Conservation (phyloP, 441 rosid genomes). For the Raphanus hybrid region DNA sequence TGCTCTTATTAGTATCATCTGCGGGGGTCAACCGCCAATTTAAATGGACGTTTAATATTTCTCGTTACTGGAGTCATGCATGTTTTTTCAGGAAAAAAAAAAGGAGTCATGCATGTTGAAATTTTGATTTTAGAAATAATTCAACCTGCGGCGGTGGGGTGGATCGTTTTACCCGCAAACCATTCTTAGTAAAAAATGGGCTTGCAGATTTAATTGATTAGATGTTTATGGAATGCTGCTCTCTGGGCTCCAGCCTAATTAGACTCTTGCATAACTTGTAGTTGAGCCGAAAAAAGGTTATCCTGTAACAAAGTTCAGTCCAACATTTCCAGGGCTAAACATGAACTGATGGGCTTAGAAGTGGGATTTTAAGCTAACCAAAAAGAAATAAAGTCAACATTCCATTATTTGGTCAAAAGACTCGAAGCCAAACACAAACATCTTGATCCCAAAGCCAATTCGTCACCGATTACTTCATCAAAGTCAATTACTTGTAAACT, state of each 20-base stretch:
- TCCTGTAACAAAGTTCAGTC: background rate
- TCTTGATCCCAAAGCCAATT: conserved; percentile 23
- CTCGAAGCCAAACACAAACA: conserved; percentile 11
- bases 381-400: background rate
- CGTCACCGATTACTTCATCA: conserved; percentile 40
- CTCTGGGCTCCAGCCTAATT: background rate
- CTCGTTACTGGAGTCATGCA: no score
- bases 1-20: no score
- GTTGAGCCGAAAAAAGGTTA: background rate
- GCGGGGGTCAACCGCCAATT: no score
- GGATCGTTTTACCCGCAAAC: no score
- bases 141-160: no score
- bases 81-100: no score
- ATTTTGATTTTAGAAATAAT: no score
- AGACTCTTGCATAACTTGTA: background rate
- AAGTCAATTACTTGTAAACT: conserved; percentile 13
- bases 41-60: no score
- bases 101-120: no score
- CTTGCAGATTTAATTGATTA: no score
- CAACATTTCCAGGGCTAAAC: background rate
- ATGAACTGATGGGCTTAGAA: conserved; percentile 6
- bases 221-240: background rate
- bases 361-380: background rate
- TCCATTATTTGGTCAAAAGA: conserved; percentile 34
- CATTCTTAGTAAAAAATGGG: no score